Percentiles rank a stretch among this genome's conserved stretches.
phyloP scores from a whole-genome alignment of 1,139 yeast species.

The Yamadazyma buinensis region DNA sequence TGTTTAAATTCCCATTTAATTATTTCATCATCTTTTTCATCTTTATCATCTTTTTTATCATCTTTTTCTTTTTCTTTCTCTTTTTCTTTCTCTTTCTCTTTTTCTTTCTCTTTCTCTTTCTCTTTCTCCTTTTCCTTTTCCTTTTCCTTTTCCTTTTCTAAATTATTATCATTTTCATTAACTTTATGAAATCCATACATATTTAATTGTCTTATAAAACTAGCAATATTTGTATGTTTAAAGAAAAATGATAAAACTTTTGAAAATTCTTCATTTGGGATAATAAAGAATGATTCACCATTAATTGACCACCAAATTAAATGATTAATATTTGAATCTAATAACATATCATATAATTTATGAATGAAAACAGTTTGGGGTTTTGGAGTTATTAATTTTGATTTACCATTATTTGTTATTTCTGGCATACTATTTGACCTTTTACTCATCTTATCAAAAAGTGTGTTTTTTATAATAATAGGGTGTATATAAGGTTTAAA shows the following conservation, averaged over 20 bases:
- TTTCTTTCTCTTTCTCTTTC: background rate
- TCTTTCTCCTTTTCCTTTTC: background rate
- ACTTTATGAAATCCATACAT: slow-evolving; percentile 83
- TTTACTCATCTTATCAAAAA: slow-evolving; percentile 12
- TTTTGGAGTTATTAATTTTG: slow-evolving; percentile 14
- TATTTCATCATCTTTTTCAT: background rate
- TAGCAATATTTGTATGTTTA: slow-evolving; percentile 75
- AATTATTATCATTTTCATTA: slow-evolving; percentile 22
- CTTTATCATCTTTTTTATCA: slow-evolving; percentile 1
- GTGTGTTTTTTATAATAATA: too few relatives aligned
- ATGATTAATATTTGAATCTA: slow-evolving; percentile 47
- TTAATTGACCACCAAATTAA: slow-evolving; percentile 42
- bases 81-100: background rate
- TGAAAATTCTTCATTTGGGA: slow-evolving; percentile 58
- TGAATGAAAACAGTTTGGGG: slow-evolving; percentile 60
- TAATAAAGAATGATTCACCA: slow-evolving; percentile 36
- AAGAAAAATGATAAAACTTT: slow-evolving; percentile 61
- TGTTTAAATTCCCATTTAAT: slow-evolving; percentile 67
- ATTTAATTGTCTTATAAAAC: slow-evolving; percentile 74
- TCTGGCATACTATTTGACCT: slow-evolving; percentile 13
- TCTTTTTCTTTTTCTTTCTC: slow-evolving; percentile 3
- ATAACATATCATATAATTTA: slow-evolving; percentile 61
- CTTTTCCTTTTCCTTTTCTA: background rate
- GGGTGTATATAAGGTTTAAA: too few relatives aligned
- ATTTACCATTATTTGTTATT: background rate